Conservation (phyloP, 371 early-diverging fungal genomes). For the Blakeslea trispora region DNA sequence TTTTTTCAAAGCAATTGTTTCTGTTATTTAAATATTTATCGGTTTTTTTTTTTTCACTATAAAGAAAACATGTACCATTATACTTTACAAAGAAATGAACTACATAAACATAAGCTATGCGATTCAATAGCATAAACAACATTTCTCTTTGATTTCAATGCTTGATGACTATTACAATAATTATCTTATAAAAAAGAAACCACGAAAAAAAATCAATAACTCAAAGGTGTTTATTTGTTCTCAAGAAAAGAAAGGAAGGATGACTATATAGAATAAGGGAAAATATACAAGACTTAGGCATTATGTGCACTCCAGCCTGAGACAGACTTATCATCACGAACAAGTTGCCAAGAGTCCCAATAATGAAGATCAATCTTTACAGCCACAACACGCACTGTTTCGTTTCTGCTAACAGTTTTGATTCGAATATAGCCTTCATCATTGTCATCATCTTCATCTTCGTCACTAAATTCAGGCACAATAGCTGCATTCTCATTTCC, state of each 20-base stretch:
- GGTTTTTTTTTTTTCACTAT: neutral
- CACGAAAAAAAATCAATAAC: too few relatives aligned
- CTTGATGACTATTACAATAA: too few relatives aligned
- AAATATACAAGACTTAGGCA: conserved; percentile 20
- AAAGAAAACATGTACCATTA: too few relatives aligned
- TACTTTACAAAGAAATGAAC: too few relatives aligned
- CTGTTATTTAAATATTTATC: neutral
- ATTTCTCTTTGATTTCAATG: too few relatives aligned
- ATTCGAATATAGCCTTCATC: conserved; percentile 61
- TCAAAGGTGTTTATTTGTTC: too few relatives aligned
- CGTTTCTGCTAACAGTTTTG: conserved; percentile 62
- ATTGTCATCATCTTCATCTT: conserved; percentile 23
- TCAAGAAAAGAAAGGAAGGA: too few relatives aligned
- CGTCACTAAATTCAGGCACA: conserved; percentile 10
- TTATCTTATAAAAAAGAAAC: too few relatives aligned
- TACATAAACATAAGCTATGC: too few relatives aligned
- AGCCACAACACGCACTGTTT: conserved; percentile 60
- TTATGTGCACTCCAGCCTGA: conserved; percentile 62
- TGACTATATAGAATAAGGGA: too few relatives aligned
- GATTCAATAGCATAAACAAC: too few relatives aligned
- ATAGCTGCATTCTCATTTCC: conserved; percentile 42
- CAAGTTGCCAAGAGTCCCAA: conserved; percentile 74
- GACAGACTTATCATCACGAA: conserved; percentile 50
- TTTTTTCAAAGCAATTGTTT: neutral
- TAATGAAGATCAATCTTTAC: conserved; percentile 72